Evolutionary conservation across 2,329 filamentous ascomycete species (phyloP).

Genomic region (Akanthomyces lecanii): DNA sequence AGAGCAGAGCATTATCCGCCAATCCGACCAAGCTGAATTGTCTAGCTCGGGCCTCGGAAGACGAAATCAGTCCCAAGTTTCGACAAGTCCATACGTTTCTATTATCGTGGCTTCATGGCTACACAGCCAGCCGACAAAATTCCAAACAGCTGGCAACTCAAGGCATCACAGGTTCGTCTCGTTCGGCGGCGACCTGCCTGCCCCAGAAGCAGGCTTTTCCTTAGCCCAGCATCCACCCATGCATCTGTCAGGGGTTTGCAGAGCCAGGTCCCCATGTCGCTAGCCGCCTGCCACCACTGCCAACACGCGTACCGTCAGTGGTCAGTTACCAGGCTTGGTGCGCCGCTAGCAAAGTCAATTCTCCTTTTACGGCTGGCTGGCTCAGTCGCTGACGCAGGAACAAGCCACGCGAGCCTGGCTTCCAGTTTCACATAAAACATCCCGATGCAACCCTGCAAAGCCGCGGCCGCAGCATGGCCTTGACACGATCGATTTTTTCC

Average conservation of each 20-base stretch:
- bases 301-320: neutral
- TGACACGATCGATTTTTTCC: constrained; percentile 13
- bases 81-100: neutral
- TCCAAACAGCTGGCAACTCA: neutral
- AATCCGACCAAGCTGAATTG: neutral
- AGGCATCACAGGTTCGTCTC: constrained; percentile 1
- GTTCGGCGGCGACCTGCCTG: neutral
- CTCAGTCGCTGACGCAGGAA: constrained; percentile 10
- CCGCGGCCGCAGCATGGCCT: neutral
- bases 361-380: constrained; percentile 5
- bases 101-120: too few relatives aligned
- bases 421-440: constrained; percentile 15
- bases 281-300: constrained; percentile 7
- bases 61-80: neutral
- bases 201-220: neutral
- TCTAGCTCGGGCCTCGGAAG: neutral
- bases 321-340: neutral
- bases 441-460: constrained; percentile 10
- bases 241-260: constrained; percentile 4
- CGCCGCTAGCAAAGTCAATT: constrained; percentile 2
- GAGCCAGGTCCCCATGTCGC: neutral
- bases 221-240: neutral
- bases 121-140: neutral
- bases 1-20: neutral
- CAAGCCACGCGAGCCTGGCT: constrained; percentile 9